Percentiles rank a stretch among this genome's conserved stretches.
These are phyloP conservation scores for Avena atlantica DNA, from an alignment of 176 grass and related monocot species.

Conservation along the genomic window DNA sequence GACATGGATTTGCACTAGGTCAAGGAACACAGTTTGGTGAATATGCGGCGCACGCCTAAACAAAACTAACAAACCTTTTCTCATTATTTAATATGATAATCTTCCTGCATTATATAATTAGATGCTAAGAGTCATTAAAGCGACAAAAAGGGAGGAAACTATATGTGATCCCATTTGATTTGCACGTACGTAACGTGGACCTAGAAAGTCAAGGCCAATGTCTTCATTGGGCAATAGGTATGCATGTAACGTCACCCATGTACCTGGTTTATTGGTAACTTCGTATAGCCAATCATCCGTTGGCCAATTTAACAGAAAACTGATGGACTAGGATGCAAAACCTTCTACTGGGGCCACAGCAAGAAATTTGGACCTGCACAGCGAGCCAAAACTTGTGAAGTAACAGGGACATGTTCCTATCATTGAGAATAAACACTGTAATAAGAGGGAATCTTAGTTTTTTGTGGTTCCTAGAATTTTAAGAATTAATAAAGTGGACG, in stretches of 20 bases:
- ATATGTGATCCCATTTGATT: not conserved
- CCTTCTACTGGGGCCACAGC: not conserved
- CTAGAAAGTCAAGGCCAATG: slow-evolving; percentile 21
- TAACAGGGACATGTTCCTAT: not conserved
- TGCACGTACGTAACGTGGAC: not conserved
- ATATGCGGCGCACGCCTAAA: not conserved
- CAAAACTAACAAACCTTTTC: no score
- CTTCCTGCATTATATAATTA: not conserved
- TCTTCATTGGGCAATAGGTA: not conserved
- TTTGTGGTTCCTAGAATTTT: slow-evolving; percentile 9
- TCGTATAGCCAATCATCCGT: not conserved
- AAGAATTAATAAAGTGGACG: slow-evolving; percentile 22
- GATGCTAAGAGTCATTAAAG: not conserved
- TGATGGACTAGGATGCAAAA: not conserved
- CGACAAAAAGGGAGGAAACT: not conserved
- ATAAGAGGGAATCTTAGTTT: not conserved
- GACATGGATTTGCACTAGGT: not conserved
- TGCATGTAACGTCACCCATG: not conserved
- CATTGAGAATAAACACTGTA: not conserved
- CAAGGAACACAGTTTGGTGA: not conserved
- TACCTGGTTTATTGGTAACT: not conserved
- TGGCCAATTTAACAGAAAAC: not conserved
- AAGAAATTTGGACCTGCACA: not conserved
- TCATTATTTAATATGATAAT: not conserved
- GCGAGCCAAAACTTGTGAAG: not conserved